Base-by-base conservation (phyloP, 139 green algal species). In the Chloropicon primus region DNA sequence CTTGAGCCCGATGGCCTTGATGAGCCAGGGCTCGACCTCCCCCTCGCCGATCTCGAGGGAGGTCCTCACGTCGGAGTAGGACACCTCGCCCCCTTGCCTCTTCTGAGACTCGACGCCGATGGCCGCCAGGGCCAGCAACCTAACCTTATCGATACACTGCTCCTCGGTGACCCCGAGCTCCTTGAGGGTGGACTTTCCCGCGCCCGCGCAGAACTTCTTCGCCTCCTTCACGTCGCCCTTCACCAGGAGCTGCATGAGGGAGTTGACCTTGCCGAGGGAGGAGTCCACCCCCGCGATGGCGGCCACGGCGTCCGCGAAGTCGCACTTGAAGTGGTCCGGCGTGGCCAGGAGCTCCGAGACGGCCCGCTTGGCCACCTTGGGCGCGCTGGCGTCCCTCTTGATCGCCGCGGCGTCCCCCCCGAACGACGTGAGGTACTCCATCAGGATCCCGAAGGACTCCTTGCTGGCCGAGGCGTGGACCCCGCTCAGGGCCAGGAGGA, bases 11-110 rank as follows among this genome's bases (percentile, higher is more conserved):
- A 87, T 83, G 22, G 77, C 82, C 24, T 62, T 25, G 24, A 87
- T 82, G 22, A 87, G 24, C 83, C 82, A 87, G 3, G 72, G 24
- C 75, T 87, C 83, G 2, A 87, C 82, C 23, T 87, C 83, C 17
- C 26, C 78, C 3, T 76, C 78, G 2, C 23, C 77, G 24, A 85
- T 53, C 76, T 86, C 74, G 24, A 81, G 28, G 26, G 77, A 62
- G 21, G 82, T 72, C 1, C 21, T 41, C 24, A 87, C 74, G 24
- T 76, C 22, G 17, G 71, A n/a, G 75, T 87, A 87, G 24, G 78
- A 54, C 3, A 87, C 71, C 28, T 85, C 78, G n/a, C 74, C 82
- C 27, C 21, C 41, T 5, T 17, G 41, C 41, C 41, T 17, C 41
- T 62, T 62, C 24, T 27, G 2, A 2, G 17, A 21, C 22, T 84